Conservation (phyloP, 2,329 filamentous ascomycete genomes). For the Magnaporthiopsis incrustans region DNA sequence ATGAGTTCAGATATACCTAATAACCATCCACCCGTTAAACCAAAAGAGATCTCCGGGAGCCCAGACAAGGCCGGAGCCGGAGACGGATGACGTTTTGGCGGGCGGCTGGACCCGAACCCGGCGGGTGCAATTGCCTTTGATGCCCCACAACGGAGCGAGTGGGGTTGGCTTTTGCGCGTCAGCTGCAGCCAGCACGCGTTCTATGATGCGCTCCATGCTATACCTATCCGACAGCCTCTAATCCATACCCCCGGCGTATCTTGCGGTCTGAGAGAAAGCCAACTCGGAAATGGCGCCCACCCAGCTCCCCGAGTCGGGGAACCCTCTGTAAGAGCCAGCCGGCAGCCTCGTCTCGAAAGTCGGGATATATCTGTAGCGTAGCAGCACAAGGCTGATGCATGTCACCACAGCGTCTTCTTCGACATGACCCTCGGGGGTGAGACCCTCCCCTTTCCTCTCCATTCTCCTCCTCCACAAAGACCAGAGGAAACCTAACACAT, state of each 20-base stretch:
- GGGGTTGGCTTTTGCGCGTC: no score
- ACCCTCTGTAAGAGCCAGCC: constrained; percentile 34
- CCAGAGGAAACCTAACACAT: not conserved
- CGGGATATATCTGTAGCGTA: no score
- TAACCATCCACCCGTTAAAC: not conserved
- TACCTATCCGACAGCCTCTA: no score
- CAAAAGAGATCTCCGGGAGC: not conserved
- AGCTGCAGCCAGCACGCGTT: no score
- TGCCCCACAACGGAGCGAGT: no score
- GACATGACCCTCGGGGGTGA: constrained; percentile 61
- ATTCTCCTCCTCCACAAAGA: not conserved
- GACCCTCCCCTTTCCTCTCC: constrained; percentile 16
- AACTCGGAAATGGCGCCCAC: constrained; percentile 30
- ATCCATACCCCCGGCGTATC: no score
- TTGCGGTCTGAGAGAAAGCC: not conserved
- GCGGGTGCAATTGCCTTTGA: no score
- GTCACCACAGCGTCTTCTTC: constrained; percentile 21
- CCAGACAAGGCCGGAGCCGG: no score
- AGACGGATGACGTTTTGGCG: no score
- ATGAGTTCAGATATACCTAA: not conserved
- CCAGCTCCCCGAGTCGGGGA: constrained; percentile 36
- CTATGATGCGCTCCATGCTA: no score
- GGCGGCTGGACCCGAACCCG: no score
- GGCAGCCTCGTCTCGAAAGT: no score
- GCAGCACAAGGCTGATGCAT: constrained; percentile 7